phyloP scores from a whole-genome alignment of 345 rosid species.

The Citrus mangshanensis region DNA sequence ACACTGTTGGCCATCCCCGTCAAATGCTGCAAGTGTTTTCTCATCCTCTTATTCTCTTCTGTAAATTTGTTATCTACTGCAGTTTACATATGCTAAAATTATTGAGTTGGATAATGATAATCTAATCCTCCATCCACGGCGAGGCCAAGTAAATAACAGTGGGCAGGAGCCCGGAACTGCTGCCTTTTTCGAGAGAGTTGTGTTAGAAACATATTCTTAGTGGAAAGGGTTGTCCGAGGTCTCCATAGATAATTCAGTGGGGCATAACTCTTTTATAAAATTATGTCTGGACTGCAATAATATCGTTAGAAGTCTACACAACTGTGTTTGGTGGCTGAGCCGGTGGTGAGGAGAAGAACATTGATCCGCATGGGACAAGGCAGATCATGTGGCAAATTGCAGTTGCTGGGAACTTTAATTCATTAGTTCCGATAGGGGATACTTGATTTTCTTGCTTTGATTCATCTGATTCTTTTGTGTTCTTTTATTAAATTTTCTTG shows the following conservation, averaged over 20 bases:
- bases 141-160: neutral
- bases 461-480: neutral
- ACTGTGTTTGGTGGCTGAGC: neutral
- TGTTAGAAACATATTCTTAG: neutral
- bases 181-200: neutral
- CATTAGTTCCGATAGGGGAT: neutral
- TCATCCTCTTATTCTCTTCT: neutral
- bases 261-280: neutral
- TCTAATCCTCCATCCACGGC: neutral
- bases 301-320: neutral
- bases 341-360: neutral
- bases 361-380: neutral
- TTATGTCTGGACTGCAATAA: neutral
- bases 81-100: neutral
- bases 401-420: neutral
- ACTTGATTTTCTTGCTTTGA: neutral
- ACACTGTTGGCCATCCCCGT: constrained; percentile 96
- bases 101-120: neutral
- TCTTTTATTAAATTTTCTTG: neutral
- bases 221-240: neutral
- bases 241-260: neutral
- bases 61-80: neutral
- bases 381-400: neutral
- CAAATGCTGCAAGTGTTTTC: constrained; percentile 70
- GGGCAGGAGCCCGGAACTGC: neutral